Base-by-base conservation (phyloP, 2,329 filamentous ascomycete species). In the Penicillium occitanis region DNA sequence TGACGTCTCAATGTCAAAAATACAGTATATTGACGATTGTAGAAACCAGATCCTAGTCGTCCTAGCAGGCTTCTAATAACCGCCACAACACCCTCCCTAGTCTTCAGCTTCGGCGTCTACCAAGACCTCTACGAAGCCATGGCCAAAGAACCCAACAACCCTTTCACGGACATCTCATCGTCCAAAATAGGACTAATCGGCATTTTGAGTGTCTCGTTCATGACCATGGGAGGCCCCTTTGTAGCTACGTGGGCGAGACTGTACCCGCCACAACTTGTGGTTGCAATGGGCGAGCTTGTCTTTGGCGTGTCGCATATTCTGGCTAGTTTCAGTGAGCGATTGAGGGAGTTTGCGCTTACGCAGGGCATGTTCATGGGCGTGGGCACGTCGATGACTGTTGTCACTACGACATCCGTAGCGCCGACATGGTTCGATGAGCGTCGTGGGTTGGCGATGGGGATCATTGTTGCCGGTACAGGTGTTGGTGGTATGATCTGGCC, bases 41-140 rank as follows among this genome's bases (percentile, higher is more conserved):
- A 61, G 40, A 8, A 46, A 61, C 28, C 58, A 48, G 33, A 35
- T 50, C 2, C 58, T 61, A 13, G 58, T 48, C 28, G 28, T 48
- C 42, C 28, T 61, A 19, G 28, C 28, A 2, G 58, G 40, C 25
- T 33, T 33, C 25, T 44, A 11, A 10, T 19, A 48, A 48, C 25
- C 25, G 58, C 58, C 17, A 78, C 74, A 48, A 71, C 70, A 51
- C 77, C 76, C 50, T 76, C 75, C 14, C 71, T 79, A 17, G 75
- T 74, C 46, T 80, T 80, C 61, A 73, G 74, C 8, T 80, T 79
- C 48, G 78, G 78, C 42, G 75, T 80, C 46, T 80, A 78, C 57
- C 77, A 80, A 70, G 77, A 74, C 6, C 70, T 79, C 19, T 48
- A 48, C 44, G 44, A 48, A 25, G 44, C 44, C 44, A 25, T 25